Conservation (phyloP, 2,329 filamentous ascomycete genomes). For the Talaromyces sp. region DNA sequence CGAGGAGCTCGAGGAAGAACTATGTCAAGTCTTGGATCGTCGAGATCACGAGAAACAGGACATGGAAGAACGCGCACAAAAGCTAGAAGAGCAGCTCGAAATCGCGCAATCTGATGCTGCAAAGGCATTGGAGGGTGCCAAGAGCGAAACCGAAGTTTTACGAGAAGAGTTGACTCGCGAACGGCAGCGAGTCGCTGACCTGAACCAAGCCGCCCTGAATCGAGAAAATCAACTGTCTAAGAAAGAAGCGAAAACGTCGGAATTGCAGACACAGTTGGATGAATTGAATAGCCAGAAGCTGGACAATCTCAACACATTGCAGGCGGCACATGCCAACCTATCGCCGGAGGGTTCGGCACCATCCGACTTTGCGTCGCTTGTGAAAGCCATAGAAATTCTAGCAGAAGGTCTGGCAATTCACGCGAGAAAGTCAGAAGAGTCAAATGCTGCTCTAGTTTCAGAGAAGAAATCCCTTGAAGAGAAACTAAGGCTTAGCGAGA, state of each 20-base stretch:
- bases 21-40: slow-evolving; percentile 77
- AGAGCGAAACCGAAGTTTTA: slow-evolving; percentile 51
- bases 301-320: slow-evolving; percentile 50
- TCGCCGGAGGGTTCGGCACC: slow-evolving; percentile 51
- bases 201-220: slow-evolving; percentile 54
- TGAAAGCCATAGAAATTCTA: slow-evolving; percentile 55
- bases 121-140: slow-evolving; percentile 35
- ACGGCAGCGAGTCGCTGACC: slow-evolving; percentile 54
- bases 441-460: slow-evolving; percentile 54
- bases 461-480: slow-evolving; percentile 59
- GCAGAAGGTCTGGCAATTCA: slow-evolving; percentile 57
- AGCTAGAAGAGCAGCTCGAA: slow-evolving; percentile 67
- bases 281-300: slow-evolving; percentile 49
- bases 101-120: slow-evolving; percentile 46
- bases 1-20: slow-evolving; percentile 87
- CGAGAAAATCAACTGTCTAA: slow-evolving; percentile 46
- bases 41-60: slow-evolving; percentile 73
- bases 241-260: slow-evolving; percentile 37
- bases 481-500: slow-evolving; percentile 51
- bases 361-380: slow-evolving; percentile 52
- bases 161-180: slow-evolving; percentile 54
- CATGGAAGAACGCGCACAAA: slow-evolving; percentile 62
- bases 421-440: slow-evolving; percentile 55
- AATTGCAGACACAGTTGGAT: slow-evolving; percentile 47
- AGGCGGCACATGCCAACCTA: slow-evolving; percentile 56